Base-by-base conservation (phyloP, 441 rosid genomes). In the Sinapis alba region DNA sequence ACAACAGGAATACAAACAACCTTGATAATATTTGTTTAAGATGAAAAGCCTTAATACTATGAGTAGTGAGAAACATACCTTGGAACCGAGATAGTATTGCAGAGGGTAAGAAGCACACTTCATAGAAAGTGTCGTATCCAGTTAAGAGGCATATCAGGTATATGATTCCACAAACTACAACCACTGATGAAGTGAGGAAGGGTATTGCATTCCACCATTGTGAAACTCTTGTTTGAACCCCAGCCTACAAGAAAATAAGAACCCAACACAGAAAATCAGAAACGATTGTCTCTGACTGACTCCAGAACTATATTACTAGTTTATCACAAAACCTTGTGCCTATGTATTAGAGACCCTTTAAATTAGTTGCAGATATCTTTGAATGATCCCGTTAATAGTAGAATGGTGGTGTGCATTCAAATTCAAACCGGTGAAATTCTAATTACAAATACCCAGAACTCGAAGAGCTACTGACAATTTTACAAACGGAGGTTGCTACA, bases 151-250 rank as follows among this genome's bases (percentile, higher is more conserved):
- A 91, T 34, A 87, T 80, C 71, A 89, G 62, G 87, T 93, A 93
- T 66, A 91, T 87, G 54, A 65, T 38, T 19, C 94, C 90, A 72
- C 97, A 91, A 71, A 85, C 84, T 47, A 90, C 80, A 73, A 91
- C 93, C 69, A 93, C 82, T 0, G 89, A 84, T n/a, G 98, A 93
- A 8, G 97, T 90, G 68, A 91, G 85, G 76, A 95, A 93, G 0
- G 99, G 98, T 75, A 93, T 88, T 63, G 88, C 81, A 51, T 90
- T 95, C 98, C 99, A 91, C 97, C 94, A 95, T 66, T 95, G 97
- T 56, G 86, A 79, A 62, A 75, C 78, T 77, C 96, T 82, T 50
- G 98, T 89, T 36, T 85, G 87, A 65, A 95, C 45, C 18, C 98
- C 90, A 8, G 96, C 96, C 99, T 95, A 86, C n/a, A 58, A 60